Conservation (phyloP, 139 green algal genomes). For the Closterium sp. region DNA sequence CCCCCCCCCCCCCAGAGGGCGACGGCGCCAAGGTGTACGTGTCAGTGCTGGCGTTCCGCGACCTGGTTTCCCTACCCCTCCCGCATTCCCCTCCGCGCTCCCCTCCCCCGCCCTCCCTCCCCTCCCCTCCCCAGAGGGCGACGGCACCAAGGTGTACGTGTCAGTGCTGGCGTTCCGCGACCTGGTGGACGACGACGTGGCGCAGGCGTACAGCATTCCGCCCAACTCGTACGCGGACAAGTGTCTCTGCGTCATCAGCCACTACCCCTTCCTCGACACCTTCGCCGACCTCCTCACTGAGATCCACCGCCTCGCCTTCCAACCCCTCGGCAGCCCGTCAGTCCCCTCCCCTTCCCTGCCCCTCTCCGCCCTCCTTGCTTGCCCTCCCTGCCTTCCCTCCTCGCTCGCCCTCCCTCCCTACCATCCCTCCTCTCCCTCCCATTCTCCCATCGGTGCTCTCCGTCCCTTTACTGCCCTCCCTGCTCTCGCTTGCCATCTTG, state of each 20-base stretch:
- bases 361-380: neutral
- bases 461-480: too few relatives aligned
- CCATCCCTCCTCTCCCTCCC: too few relatives aligned
- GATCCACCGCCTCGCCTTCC: conserved; percentile 48
- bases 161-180: conserved; percentile 33
- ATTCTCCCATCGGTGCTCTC: too few relatives aligned
- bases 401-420: too few relatives aligned
- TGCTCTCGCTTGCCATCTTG: too few relatives aligned
- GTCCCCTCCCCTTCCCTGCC: neutral
- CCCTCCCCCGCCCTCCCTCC: too few relatives aligned
- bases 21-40: conserved; percentile 40
- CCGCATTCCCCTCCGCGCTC: too few relatives aligned
- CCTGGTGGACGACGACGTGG: conserved; percentile 44
- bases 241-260: conserved; percentile 38
- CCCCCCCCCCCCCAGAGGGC: conserved; percentile 27
- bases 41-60: conserved; percentile 24
- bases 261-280: conserved; percentile 46
- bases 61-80: too few relatives aligned
- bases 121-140: conserved; percentile 31
- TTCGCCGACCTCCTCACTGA: conserved; percentile 46
- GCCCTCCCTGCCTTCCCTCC: neutral
- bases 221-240: conserved; percentile 48
- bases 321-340: conserved; percentile 24
- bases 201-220: conserved; percentile 38
- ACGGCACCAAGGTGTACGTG: conserved; percentile 43